Percentiles rank a stretch among this genome's conserved stretches.
Conservation (phyloP, 495 filamentous ascomycete genomes). For the Tuber borchii region DNA sequence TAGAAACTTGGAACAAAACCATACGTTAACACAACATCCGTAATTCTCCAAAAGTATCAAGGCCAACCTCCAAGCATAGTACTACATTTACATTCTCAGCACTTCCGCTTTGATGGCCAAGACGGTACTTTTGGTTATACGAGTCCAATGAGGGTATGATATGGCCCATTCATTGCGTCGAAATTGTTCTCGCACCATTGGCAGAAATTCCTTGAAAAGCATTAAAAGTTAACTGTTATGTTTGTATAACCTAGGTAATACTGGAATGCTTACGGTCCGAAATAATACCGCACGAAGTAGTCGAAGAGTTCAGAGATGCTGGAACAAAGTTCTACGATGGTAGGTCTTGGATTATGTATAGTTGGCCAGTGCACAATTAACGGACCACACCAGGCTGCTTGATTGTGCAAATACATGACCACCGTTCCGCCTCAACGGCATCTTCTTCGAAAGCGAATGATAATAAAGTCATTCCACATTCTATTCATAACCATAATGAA, state of each 20-base stretch:
- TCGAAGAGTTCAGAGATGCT: constrained; percentile 59
- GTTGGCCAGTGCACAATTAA: constrained; percentile 9
- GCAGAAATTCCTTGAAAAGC: neutral
- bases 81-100: constrained; percentile 72
- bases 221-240: neutral
- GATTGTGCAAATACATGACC: constrained; percentile 85
- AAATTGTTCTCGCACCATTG: neutral
- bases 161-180: constrained; percentile 4
- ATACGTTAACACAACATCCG: constrained; percentile 55
- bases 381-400: constrained; percentile 57
- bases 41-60: constrained; percentile 76
- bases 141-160: constrained; percentile 71
- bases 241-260: constrained; percentile 45
- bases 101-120: constrained; percentile 92
- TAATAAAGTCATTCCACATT: constrained; percentile 64
- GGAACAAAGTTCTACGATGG: constrained; percentile 87
- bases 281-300: constrained; percentile 67
- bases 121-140: constrained; percentile 85
- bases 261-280: constrained; percentile 53
- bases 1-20: constrained; percentile 36
- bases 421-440: constrained; percentile 59
- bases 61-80: constrained; percentile 73
- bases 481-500: constrained; percentile 82
- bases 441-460: constrained; percentile 52
- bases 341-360: constrained; percentile 37